Percentiles rank a stretch among this genome's conserved stretches.
phyloP scores from a whole-genome alignment of 768 basidiomycete species.

The Lactarius hengduanensis region DNA sequence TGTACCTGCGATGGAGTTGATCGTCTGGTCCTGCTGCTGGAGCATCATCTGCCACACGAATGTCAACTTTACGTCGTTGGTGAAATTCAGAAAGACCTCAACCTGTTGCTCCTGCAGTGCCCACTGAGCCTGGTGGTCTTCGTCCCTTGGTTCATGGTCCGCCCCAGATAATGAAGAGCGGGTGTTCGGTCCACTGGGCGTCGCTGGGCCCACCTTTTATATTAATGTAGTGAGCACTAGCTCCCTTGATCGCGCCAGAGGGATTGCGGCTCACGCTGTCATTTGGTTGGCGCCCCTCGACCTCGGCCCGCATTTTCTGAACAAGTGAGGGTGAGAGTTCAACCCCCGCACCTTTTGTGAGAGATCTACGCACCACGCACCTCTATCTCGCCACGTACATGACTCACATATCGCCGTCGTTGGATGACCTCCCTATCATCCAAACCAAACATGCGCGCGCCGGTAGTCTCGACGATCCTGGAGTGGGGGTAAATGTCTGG shows the following conservation, averaged over 20 bases:
- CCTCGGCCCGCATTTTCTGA: slow-evolving; percentile 74
- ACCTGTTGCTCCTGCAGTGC: slow-evolving; percentile 86
- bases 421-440: slow-evolving; percentile 68
- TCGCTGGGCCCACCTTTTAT: slow-evolving; percentile 12
- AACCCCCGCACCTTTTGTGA: background rate
- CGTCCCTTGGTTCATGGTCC: slow-evolving; percentile 34
- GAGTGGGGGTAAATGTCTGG: background rate
- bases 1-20: slow-evolving; percentile 85
- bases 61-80: background rate
- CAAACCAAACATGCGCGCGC: slow-evolving; percentile 81
- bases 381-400: slow-evolving; percentile 74
- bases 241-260: background rate
- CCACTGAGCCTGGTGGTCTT: slow-evolving; percentile 76
- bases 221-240: background rate
- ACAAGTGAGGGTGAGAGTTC: slow-evolving; percentile 12
- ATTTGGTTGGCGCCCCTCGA: slow-evolving; percentile 35
- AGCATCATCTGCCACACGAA: slow-evolving; percentile 65
- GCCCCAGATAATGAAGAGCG: slow-evolving; percentile 12
- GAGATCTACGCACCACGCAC: slow-evolving; percentile 46
- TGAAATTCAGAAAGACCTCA: background rate
- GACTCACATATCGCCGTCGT: slow-evolving; percentile 71
- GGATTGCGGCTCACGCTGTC: slow-evolving; percentile 24
- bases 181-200: slow-evolving; percentile 10
- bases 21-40: slow-evolving; percentile 83
- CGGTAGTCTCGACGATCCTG: slow-evolving; percentile 85